Conservation (phyloP, 2,329 filamentous ascomycete genomes). For the Metarhizium brunneum region DNA sequence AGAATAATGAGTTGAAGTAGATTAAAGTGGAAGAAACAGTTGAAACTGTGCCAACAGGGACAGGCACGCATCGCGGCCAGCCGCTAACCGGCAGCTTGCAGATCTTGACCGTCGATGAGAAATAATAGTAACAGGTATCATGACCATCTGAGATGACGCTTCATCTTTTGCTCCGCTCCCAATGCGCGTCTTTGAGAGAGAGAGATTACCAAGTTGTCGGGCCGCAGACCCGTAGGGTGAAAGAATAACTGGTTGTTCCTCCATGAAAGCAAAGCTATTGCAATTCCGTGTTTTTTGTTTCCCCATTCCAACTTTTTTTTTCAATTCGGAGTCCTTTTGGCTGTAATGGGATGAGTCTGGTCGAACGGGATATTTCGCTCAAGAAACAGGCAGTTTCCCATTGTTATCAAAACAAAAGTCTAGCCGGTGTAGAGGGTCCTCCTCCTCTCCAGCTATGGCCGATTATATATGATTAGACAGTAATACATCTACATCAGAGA, state of each 20-base stretch:
- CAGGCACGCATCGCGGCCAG: not conserved
- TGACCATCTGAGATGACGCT: not conserved
- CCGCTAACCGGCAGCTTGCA: not conserved
- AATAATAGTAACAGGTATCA: not conserved
- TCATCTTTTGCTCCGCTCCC: not conserved
- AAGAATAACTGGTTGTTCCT: constrained; percentile 13
- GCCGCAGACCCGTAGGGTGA: constrained; percentile 11
- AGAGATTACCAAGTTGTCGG: not conserved
- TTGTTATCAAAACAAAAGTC: constrained; percentile 5
- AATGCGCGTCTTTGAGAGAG: not conserved
- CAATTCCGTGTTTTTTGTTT: constrained; percentile 4
- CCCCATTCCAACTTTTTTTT: constrained; percentile 14
- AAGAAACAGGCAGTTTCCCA: constrained; percentile 7
- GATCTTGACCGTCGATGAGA: constrained; percentile 6
- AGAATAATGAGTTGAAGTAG: not conserved
- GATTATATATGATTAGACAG: constrained; percentile 43
- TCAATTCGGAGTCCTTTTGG: constrained; percentile 21
- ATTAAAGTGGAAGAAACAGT: not conserved
- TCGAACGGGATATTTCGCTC: constrained; percentile 10
- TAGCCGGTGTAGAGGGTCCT: constrained; percentile 1
- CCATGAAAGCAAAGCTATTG: constrained; percentile 3
- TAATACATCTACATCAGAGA: constrained; percentile 41
- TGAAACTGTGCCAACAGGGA: constrained; percentile 8
- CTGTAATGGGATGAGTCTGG: constrained; percentile 20
- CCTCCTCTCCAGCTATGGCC: constrained; percentile 5